Evolutionary conservation across 2,329 filamentous ascomycete species (phyloP).

Genomic region (Kalmusia sp.): DNA sequence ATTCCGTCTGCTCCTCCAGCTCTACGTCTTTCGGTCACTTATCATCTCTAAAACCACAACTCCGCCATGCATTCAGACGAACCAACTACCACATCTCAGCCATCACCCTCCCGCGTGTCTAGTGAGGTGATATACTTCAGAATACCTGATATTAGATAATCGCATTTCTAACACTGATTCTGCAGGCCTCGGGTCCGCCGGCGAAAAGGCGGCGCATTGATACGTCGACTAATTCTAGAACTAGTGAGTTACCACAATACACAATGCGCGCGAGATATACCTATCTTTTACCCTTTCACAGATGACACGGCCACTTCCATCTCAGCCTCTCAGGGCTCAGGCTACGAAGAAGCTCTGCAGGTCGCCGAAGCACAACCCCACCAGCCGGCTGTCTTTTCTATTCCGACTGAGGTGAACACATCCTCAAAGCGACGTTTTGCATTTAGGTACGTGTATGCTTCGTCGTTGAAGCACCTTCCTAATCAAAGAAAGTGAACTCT

Average conservation of each 20-base stretch:
- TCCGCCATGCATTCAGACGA: neutral
- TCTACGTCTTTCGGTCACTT: neutral
- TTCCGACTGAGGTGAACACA: neutral
- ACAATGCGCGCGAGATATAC: neutral
- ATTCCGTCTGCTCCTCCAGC: neutral
- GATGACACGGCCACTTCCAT: neutral
- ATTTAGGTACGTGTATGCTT: neutral
- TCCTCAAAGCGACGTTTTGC: neutral
- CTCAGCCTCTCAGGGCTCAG: neutral
- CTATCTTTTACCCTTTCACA: neutral
- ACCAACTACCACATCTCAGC: neutral
- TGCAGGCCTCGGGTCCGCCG: neutral
- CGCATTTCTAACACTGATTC: neutral
- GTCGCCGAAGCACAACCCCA: neutral
- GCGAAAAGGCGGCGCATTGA: neutral
- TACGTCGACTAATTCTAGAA: neutral
- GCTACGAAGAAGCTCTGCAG: neutral
- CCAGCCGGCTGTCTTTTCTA: neutral
- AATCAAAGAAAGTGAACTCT: conserved; percentile 5
- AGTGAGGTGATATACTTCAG: too few relatives aligned
- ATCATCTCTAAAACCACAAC: neutral
- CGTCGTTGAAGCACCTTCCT: neutral
- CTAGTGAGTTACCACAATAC: neutral
- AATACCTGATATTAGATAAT: too few relatives aligned
- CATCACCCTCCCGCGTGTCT: neutral